phyloP scores from a whole-genome alignment of 2,329 filamentous ascomycete species.

The Beauveria brongniartii region DNA sequence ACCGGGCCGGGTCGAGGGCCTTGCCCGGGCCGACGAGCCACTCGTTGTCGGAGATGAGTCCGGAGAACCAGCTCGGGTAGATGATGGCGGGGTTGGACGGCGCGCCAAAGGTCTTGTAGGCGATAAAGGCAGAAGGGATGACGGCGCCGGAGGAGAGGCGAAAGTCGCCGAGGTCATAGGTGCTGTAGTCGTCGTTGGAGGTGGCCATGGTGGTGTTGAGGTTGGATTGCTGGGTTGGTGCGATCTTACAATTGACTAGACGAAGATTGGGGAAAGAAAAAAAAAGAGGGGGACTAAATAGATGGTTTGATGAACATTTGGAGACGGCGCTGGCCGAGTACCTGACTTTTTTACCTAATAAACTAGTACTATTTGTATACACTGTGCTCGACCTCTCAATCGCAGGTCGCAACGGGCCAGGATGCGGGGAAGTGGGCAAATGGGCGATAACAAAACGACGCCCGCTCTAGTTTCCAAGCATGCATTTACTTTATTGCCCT shows the following conservation, averaged over 20 bases:
- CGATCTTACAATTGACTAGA: too few species aligned
- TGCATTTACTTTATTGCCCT: too few species aligned
- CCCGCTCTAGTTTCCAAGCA: too few species aligned
- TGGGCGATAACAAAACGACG: too few species aligned
- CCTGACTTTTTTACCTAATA: not conserved
- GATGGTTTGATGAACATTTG: not conserved
- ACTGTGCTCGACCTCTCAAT: too few species aligned
- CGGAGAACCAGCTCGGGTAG: conserved; percentile 66
- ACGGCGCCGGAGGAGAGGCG: conserved; percentile 55
- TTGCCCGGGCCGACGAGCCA: conserved; percentile 64
- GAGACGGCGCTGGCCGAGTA: not conserved
- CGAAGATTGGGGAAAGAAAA: too few species aligned
- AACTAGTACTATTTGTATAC: too few species aligned
- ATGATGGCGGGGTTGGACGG: conserved; percentile 56
- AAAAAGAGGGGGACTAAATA: not conserved
- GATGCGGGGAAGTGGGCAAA: too few species aligned
- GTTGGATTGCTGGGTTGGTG: not conserved
- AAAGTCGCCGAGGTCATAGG: conserved; percentile 56
- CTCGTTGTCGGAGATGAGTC: conserved; percentile 59
- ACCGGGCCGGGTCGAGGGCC: conserved; percentile 49
- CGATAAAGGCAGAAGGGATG: conserved; percentile 58
- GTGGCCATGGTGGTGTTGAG: not conserved
- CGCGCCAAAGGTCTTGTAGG: conserved; percentile 69
- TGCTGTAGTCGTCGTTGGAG: conserved; percentile 23
- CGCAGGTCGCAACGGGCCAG: too few species aligned